Conservation (phyloP, 2,329 filamentous ascomycete genomes). For the Fusarium heterosporum region DNA sequence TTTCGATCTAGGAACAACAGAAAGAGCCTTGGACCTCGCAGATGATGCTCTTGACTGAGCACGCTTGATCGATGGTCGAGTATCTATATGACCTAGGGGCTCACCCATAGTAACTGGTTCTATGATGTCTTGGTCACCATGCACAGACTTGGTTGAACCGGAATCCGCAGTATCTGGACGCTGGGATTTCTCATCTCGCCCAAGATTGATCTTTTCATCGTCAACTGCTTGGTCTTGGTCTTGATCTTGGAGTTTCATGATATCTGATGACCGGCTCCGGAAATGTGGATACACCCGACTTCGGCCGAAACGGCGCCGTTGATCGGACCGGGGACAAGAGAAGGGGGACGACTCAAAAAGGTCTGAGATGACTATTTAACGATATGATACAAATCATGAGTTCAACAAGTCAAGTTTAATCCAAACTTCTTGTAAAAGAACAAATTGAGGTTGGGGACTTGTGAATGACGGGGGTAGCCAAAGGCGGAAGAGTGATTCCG, state of each 20-base stretch:
- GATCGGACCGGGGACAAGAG: constrained; percentile 15
- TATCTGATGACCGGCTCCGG: constrained; percentile 35
- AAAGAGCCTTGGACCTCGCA: constrained; percentile 51
- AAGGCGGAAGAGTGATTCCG: constrained; percentile 37
- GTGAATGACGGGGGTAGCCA: constrained; percentile 3
- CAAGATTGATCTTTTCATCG: constrained; percentile 35
- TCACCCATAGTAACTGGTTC: constrained; percentile 42
- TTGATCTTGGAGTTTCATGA: constrained; percentile 28
- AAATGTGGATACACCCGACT: constrained; percentile 28
- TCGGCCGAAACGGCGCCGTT: constrained; percentile 25
- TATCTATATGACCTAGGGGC: constrained; percentile 40
- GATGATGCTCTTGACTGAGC: constrained; percentile 54
- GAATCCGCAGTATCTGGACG: constrained; percentile 33
- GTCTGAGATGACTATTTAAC: background rate
- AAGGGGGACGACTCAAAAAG: background rate
- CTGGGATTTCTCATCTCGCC: constrained; percentile 16
- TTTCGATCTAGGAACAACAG: constrained; percentile 58
- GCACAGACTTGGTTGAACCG: constrained; percentile 25
- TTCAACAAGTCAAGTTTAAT: background rate
- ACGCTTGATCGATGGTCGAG: constrained; percentile 33
- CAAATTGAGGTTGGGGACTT: constrained; percentile 10
- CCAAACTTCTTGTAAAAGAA: background rate
- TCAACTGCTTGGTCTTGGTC: constrained; percentile 1
- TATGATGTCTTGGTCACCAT: constrained; percentile 32
- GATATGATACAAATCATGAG: background rate